A percentile compares a stretch with the other conserved stretches of the same genome.
Evolutionary conservation across 768 basidiomycete genomes (phyloP).

Genomic region (Kwoniella heveanensis): DNA sequence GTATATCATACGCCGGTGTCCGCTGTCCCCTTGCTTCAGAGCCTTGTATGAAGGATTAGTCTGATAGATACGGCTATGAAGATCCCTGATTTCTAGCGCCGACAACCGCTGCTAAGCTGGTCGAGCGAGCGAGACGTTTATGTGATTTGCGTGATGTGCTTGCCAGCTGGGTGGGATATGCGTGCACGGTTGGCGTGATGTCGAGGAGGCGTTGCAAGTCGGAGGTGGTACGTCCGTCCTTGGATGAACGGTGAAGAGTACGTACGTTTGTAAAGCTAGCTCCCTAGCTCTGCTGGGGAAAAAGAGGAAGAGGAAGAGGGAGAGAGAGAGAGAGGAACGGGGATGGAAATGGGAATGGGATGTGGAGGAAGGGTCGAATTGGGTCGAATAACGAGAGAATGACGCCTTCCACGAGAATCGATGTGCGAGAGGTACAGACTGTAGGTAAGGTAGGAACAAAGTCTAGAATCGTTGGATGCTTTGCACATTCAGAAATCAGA

Average conservation of each 20-base stretch:
- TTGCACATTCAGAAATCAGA: no score
- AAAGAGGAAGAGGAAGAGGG: no score
- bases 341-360: not conserved
- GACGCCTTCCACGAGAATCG: not conserved
- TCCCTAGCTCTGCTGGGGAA: no score
- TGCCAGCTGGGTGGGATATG: no score
- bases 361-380: not conserved
- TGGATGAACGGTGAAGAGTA: not conserved
- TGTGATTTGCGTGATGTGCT: not conserved
- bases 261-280: no score
- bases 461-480: not conserved
- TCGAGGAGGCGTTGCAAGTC: conserved; percentile 1
- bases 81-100: no score
- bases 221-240: not conserved
- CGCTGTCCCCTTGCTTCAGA: not conserved
- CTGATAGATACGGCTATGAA: no score
- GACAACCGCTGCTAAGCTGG: no score
- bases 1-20: not conserved
- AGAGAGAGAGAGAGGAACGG: no score
- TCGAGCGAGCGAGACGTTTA: not conserved
- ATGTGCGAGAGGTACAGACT: not conserved
- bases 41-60: no score
- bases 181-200: no score
- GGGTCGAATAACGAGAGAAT: conserved; percentile 1
- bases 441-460: not conserved